A percentile compares a stretch with the other conserved stretches of the same genome.
These are phyloP conservation scores for Amanita polypyramis DNA, from an alignment of 768 basidiomycete genomes.

Conservation along the genomic window DNA sequence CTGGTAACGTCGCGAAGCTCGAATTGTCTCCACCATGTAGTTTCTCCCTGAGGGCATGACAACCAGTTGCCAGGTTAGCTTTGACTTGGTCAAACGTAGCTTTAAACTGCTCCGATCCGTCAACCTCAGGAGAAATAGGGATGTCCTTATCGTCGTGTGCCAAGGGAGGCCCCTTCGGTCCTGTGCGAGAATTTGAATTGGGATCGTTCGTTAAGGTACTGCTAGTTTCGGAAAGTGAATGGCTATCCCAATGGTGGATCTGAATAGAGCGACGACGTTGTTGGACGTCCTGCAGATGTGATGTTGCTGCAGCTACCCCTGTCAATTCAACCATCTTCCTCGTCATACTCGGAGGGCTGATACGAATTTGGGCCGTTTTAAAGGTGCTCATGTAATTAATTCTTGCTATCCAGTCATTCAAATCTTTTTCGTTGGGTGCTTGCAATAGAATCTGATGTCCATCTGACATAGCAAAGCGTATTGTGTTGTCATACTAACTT, in stretches of 20 bases:
- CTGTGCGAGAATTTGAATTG: background rate
- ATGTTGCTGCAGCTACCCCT: constrained; percentile 78
- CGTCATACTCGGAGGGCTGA: constrained; percentile 67
- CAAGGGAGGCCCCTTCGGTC: background rate
- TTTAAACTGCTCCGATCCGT: constrained; percentile 59
- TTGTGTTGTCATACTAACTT: constrained; percentile 52
- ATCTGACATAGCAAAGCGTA: constrained; percentile 68
- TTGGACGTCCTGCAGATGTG: constrained; percentile 66
- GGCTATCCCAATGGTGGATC: constrained; percentile 30
- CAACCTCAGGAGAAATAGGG: constrained; percentile 42
- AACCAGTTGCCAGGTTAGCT: constrained; percentile 61
- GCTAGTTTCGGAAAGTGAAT: constrained; percentile 12
- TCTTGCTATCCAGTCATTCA: constrained; percentile 82
- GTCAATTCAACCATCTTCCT: constrained; percentile 64
- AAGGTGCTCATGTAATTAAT: constrained; percentile 95
- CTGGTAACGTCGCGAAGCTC: constrained; percentile 11
- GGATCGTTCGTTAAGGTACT: constrained; percentile 13
- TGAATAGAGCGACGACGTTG: constrained; percentile 19
- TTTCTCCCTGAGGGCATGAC: constrained; percentile 16
- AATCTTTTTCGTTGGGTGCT: constrained; percentile 52
- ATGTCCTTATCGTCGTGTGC: constrained; percentile 29
- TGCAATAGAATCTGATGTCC: constrained; percentile 81
- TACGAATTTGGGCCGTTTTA: constrained; percentile 72
- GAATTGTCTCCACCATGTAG: constrained; percentile 5
- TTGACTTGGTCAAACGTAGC: constrained; percentile 84